These are phyloP conservation scores for Parsonsia alboflavescens DNA, from an alignment of 257 asterid species.

Conservation along the genomic window DNA sequence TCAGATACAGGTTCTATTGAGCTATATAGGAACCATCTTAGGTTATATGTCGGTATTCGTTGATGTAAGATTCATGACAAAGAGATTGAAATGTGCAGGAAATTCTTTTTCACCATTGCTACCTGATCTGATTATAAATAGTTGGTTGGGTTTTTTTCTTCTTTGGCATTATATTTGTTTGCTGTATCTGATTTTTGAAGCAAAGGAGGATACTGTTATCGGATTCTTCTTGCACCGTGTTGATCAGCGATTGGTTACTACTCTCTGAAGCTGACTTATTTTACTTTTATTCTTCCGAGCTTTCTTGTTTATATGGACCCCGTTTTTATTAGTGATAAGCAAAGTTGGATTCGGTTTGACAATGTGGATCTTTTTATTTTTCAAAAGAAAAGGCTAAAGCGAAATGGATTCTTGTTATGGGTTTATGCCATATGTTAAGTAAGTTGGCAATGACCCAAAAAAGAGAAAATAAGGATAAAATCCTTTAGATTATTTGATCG, in stretches of 20 bases:
- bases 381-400: not conserved
- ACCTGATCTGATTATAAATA: not conserved
- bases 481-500: too few relatives aligned
- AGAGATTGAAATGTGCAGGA: slow-evolving; percentile 31
- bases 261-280: not conserved
- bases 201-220: not conserved
- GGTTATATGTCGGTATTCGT: slow-evolving; percentile 16
- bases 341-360: not conserved
- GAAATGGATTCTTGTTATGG: not conserved
- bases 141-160: too few relatives aligned
- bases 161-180: too few relatives aligned
- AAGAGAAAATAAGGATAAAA: too few relatives aligned
- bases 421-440: not conserved
- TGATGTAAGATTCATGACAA: slow-evolving; percentile 23
- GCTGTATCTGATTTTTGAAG: not conserved
- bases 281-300: not conserved
- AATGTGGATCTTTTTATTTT: not conserved
- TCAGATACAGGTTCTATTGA: slow-evolving; percentile 6
- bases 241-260: not conserved
- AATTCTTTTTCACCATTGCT: slow-evolving; percentile 7
- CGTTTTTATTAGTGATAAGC: not conserved
- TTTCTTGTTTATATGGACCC: not conserved
- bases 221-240: not conserved
- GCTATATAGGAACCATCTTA: slow-evolving; percentile 19
- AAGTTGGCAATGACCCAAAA: not conserved